Evolutionary conservation across 2,329 filamentous ascomycete genomes (phyloP).

Genomic region (Aspergillus hortae): DNA sequence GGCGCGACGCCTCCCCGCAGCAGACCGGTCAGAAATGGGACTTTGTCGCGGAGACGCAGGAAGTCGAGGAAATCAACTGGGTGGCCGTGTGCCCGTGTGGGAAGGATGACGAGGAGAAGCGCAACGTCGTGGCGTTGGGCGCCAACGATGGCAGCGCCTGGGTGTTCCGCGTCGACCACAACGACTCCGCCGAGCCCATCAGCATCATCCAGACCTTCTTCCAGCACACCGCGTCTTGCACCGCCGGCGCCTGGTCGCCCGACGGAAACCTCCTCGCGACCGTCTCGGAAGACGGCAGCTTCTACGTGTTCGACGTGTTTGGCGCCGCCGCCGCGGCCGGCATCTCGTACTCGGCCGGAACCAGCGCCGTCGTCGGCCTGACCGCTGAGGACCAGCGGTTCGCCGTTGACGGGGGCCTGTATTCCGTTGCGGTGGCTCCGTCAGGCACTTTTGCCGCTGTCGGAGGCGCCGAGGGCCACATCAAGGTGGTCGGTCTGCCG

Average conservation of each 20-base stretch:
- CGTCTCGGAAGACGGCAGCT: constrained; percentile 79
- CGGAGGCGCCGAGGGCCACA: constrained; percentile 80
- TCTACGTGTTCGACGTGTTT: constrained; percentile 93
- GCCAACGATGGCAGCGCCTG: constrained; percentile 90
- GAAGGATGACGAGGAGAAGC: constrained; percentile 48
- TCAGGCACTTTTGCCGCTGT: constrained; percentile 75
- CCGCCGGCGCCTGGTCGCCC: constrained; percentile 84
- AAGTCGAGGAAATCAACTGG: constrained; percentile 97
- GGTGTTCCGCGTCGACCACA: constrained; percentile 82
- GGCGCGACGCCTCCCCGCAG: constrained; percentile 50
- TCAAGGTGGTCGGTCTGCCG: constrained; percentile 82
- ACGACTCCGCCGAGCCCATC: constrained; percentile 59
- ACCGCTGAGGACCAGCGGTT: constrained; percentile 85
- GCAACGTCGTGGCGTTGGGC: constrained; percentile 82
- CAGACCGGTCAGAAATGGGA: constrained; percentile 55
- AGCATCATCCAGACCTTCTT: constrained; percentile 90
- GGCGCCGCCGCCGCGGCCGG: constrained; percentile 68
- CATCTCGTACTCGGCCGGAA: constrained; percentile 52
- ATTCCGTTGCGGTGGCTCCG: constrained; percentile 80
- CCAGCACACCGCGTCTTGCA: constrained; percentile 80
- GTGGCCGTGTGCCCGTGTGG: constrained; percentile 69
- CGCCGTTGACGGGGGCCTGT: constrained; percentile 84
- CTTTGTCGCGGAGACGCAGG: constrained; percentile 73
- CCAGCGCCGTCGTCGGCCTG: constrained; percentile 68
- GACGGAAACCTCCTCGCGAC: constrained; percentile 85